Conservation (phyloP, 208 protist genomes). For the Trypanosoma conorhini region DNA sequence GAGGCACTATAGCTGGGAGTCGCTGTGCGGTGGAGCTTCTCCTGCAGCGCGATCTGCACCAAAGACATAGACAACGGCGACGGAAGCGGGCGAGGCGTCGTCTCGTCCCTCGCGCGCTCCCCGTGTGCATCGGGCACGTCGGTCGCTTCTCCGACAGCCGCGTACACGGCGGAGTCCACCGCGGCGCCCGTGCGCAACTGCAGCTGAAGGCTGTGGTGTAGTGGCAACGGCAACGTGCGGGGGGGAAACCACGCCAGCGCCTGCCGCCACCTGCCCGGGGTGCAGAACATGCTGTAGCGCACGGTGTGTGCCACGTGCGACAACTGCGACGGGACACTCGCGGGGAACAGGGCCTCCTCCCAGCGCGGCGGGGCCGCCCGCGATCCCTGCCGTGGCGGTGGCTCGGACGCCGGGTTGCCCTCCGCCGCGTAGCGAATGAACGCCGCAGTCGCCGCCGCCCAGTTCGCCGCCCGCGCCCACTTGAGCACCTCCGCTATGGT, state of each 20-base stretch:
- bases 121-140: background rate
- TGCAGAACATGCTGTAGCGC: conserved; percentile 62
- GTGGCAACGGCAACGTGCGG: conserved; percentile 44
- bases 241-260: conserved; percentile 57
- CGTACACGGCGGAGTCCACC: background rate
- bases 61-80: conserved; percentile 19
- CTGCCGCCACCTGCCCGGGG: conserved; percentile 31
- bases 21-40: conserved; percentile 17
- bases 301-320: conserved; percentile 49
- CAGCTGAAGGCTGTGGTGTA: conserved; percentile 36
- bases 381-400: background rate
- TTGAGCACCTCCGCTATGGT: conserved; percentile 44
- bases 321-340: conserved; percentile 37
- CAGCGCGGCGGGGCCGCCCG: background rate
- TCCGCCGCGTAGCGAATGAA: conserved; percentile 46
- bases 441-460: conserved; percentile 42
- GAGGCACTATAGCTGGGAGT: conserved; percentile 1
- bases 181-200: conserved; percentile 13
- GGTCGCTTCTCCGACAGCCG: background rate
- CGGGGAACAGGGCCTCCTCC: conserved; percentile 27
- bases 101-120: background rate
- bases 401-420: background rate
- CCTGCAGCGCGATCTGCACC: conserved; percentile 29
- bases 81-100: background rate
- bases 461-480: conserved; percentile 40